phyloP scores from a whole-genome alignment of 2,329 filamentous ascomycete species.

The Shiraia sp. region DNA sequence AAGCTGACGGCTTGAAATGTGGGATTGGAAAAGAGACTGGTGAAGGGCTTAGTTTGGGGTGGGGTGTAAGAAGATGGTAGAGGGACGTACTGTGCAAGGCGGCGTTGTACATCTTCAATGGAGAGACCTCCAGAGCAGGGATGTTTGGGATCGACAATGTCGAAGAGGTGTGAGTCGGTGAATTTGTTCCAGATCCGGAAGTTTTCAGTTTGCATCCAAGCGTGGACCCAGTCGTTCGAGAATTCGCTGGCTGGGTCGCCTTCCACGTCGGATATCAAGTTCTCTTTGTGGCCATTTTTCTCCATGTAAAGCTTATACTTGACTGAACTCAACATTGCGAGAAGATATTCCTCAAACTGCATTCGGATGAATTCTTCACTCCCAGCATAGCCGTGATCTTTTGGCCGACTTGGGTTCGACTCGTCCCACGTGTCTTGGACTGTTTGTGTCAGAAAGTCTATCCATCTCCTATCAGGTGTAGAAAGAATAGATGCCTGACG shows the following conservation, averaged over 20 bases:
- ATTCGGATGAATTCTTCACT: conserved; percentile 97
- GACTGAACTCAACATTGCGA: conserved; percentile 82
- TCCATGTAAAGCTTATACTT: conserved; percentile 72
- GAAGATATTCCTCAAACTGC: conserved; percentile 95
- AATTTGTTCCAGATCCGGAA: conserved; percentile 81
- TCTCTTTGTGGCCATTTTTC: conserved; percentile 57
- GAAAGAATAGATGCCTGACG: conserved; percentile 77
- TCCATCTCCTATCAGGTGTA: conserved; percentile 89
- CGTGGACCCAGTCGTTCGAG: conserved; percentile 79
- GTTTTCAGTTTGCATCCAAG: conserved; percentile 87
- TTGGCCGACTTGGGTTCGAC: conserved; percentile 82
- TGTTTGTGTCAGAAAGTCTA: conserved; percentile 90
- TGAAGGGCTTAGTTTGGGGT: conserved; percentile 27
- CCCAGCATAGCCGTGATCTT: conserved; percentile 90
- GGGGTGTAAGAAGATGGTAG: conserved; percentile 12
- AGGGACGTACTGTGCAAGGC: conserved; percentile 68
- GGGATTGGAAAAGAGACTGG: conserved; percentile 35
- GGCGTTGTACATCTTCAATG: conserved; percentile 90
- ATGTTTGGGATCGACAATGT: conserved; percentile 90
- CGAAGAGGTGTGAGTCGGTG: conserved; percentile 83
- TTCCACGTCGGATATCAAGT: conserved; percentile 66
- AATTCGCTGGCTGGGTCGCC: conserved; percentile 87
- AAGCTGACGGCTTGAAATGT: conserved; percentile 34
- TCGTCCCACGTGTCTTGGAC: conserved; percentile 98
- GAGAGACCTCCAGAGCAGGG: conserved; percentile 90